These are phyloP conservation scores for Usnea hakonensis DNA, from an alignment of 495 filamentous ascomycete genomes.

Conservation along the genomic window DNA sequence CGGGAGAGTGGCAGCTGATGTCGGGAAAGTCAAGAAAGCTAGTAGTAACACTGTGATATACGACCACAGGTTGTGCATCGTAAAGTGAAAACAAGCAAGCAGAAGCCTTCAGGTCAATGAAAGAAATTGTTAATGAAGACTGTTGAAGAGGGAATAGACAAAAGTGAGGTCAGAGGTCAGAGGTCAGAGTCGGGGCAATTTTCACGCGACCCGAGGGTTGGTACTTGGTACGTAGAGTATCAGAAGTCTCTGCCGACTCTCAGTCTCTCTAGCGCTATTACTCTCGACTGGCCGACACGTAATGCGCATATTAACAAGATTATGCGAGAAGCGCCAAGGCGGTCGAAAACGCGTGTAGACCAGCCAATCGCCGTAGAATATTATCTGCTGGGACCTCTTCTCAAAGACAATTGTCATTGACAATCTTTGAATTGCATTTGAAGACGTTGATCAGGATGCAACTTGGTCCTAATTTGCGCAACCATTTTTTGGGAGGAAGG, in stretches of 20 bases:
- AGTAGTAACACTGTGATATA: neutral
- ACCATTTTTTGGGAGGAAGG: too few relatives aligned
- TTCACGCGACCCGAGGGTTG: too few relatives aligned
- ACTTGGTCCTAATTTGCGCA: too few relatives aligned
- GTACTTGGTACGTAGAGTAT: too few relatives aligned
- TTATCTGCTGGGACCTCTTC: too few relatives aligned
- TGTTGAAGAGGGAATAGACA: neutral
- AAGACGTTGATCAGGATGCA: too few relatives aligned
- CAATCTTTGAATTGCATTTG: too few relatives aligned
- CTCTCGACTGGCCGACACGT: too few relatives aligned
- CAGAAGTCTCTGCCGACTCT: too few relatives aligned
- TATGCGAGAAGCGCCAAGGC: neutral
- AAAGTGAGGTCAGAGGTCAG: neutral
- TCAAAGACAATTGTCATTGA: too few relatives aligned
- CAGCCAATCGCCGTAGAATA: neutral
- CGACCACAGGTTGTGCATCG: neutral
- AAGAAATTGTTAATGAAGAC: neutral
- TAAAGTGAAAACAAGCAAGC: neutral
- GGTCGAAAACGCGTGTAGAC: neutral
- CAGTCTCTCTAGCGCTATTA: too few relatives aligned
- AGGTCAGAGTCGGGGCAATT: too few relatives aligned
- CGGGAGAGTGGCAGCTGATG: neutral
- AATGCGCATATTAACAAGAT: neutral
- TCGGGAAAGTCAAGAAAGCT: neutral
- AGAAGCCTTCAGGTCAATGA: neutral